A percentile compares a stretch with the other conserved stretches of the same genome.
These are phyloP conservation scores for Kurtzmaniella fragi DNA, from an alignment of 805 yeast genomes.

Conservation along the genomic window DNA sequence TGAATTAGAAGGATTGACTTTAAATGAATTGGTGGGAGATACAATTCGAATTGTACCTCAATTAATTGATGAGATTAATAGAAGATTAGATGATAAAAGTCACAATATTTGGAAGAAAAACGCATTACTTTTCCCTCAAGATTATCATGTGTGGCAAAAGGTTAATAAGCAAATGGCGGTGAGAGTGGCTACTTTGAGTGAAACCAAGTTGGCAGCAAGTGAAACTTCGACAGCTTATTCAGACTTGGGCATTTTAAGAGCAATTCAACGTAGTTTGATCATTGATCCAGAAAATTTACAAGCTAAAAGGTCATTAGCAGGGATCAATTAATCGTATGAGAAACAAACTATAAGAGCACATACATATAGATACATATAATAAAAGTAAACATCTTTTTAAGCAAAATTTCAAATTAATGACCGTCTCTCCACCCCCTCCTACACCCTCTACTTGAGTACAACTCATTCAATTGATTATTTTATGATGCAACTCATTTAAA, in stretches of 20 bases:
- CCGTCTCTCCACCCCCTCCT: no score
- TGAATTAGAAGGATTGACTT: constrained; percentile 53
- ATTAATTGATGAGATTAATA: constrained; percentile 48
- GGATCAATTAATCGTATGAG: no score
- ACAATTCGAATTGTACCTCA: constrained; percentile 51
- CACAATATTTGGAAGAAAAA: constrained; percentile 56
- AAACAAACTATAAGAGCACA: no score
- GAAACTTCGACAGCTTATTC: constrained; percentile 51
- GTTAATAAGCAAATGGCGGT: constrained; percentile 53
- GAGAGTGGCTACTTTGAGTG: constrained; percentile 49
- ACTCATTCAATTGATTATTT: no score
- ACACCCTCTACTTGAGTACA: no score
- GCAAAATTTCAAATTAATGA: no score
- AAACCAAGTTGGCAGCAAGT: constrained; percentile 44
- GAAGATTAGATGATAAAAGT: constrained; percentile 24
- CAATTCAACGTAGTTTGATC: constrained; percentile 64
- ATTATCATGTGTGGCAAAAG: constrained; percentile 63
- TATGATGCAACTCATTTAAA: no score
- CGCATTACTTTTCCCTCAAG: constrained; percentile 72
- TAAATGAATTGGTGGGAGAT: constrained; percentile 47
- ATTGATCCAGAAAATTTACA: constrained; percentile 43
- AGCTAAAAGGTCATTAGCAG: constrained; percentile 3
- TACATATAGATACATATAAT: no score
- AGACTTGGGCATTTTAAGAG: constrained; percentile 43
- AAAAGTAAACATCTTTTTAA: no score